Base-by-base conservation (phyloP, 257 asterid species). In the Gardenia jasminoides region DNA sequence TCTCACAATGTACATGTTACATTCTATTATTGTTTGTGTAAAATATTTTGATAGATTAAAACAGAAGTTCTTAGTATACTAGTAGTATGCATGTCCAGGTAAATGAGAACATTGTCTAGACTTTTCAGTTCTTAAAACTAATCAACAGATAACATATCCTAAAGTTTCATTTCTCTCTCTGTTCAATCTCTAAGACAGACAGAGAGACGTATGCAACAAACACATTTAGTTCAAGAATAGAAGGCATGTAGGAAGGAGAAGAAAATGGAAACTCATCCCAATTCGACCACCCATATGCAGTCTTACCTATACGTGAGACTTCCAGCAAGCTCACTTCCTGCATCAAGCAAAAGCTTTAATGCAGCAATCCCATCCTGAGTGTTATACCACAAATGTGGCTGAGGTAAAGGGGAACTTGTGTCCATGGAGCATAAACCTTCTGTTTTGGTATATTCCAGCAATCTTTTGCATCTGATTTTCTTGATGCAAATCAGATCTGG, bases 341-440 rank as follows among this genome's bases (percentile, higher is more conserved):
- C 96, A 76, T 88, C 94, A 61, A 95, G 88, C 89, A 95, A 90
- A 74, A 93, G 90, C 87, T 91, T 90, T 82, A 93, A 83, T 81
- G 97, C 98, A 84, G 9, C 46, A 81, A 90, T 48, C 76, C 88
- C 87, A 67, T 89, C 94, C 81, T 65, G 80, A 79, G 92, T 93
- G 75, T 86, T 77, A 74, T 95, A 95, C 99, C 99, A 95, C 80
- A 90, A 75, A 84, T 95, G 99, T 67, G 99, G 97, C 84, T 70
- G 82, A 70, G 96, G 92, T 80, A 92, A 84, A 26, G 83, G 64
- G 76, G 94, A 82, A 80, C 83, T 83, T 7, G 84, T 86, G n/a
- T 79, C 89, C 97, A 54, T 80, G 87, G 75, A 92, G 87, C 81
- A 90, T 82, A 81, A 89, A 88, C 84, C 98, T 90, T 86, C 91